A percentile compares a stretch with the other conserved stretches of the same genome.
phyloP scores from a whole-genome alignment of 352 stramenopile genomes.

The Saprolegnia parasitica region DNA sequence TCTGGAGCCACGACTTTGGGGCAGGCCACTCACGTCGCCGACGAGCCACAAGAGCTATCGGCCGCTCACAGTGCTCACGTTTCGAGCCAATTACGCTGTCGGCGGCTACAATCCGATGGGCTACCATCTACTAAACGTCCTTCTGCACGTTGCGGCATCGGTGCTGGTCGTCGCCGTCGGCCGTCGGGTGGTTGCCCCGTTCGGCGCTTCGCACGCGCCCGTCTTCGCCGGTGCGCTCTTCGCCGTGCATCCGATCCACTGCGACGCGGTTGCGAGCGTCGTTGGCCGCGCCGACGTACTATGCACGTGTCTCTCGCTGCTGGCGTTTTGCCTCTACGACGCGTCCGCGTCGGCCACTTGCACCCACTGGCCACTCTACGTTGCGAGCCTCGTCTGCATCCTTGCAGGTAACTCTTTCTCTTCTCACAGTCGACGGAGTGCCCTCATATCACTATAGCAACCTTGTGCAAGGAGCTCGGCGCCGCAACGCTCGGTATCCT shows the following conservation, averaged over 20 bases:
- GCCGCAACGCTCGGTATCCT: slow-evolving; percentile 81
- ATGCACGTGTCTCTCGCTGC: slow-evolving; percentile 60
- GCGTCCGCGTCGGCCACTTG: slow-evolving; percentile 20
- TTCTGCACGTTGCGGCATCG: slow-evolving; percentile 57
- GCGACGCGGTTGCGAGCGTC: slow-evolving; percentile 85
- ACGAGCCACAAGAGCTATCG: slow-evolving; percentile 87
- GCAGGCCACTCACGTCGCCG: slow-evolving; percentile 45
- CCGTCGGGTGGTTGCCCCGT: slow-evolving; percentile 4
- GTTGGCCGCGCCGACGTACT: slow-evolving; percentile 89
- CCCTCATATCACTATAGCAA: slow-evolving; percentile 35
- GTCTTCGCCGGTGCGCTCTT: slow-evolving; percentile 75
- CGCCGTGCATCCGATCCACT: slow-evolving; percentile 87
- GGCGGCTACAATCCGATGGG: slow-evolving; percentile 41
- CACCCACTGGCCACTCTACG: slow-evolving; percentile 32
- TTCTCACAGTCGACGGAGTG: slow-evolving; percentile 1
- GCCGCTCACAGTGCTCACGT: slow-evolving; percentile 72
- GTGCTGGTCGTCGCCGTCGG: slow-evolving; percentile 49
- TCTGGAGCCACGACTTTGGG: slow-evolving; percentile 87
- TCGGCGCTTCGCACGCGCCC: not conserved
- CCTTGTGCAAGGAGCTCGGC: slow-evolving; percentile 84
- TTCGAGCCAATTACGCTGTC: slow-evolving; percentile 54
- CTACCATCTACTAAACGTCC: slow-evolving; percentile 76
- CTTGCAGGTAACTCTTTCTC: slow-evolving; percentile 24
- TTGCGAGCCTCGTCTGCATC: slow-evolving; percentile 30
- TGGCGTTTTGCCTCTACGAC: slow-evolving; percentile 57